phyloP scores from a whole-genome alignment of 345 rosid species.

The Ceriops tagal region DNA sequence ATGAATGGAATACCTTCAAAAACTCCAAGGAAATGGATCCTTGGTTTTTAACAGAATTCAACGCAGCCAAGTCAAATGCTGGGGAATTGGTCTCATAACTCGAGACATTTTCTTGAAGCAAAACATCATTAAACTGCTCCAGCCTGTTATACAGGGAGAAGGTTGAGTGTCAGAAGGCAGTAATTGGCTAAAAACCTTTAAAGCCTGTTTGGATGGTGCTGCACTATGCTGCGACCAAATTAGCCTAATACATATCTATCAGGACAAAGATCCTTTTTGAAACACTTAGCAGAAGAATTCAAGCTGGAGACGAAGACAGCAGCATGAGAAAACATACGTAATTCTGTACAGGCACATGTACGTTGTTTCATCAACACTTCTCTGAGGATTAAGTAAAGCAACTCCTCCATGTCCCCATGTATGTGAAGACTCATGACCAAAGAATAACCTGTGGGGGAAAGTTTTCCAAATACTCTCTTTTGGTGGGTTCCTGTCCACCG shows the following conservation, averaged over 20 bases:
- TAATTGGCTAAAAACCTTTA: neutral
- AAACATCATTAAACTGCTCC: constrained; percentile 90
- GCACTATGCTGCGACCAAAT: neutral
- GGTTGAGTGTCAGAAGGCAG: neutral
- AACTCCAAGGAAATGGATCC: constrained; percentile 49
- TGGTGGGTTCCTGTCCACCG: constrained; percentile 66
- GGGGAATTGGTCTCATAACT: constrained; percentile 38
- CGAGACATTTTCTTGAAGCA: constrained; percentile 60
- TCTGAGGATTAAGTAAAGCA: constrained; percentile 72
- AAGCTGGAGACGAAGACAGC: neutral
- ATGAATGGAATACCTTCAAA: constrained; percentile 40
- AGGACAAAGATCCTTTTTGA: neutral
- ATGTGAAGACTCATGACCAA: constrained; percentile 57
- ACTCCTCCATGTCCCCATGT: constrained; percentile 87
- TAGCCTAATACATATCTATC: neutral
- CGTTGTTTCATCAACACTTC: constrained; percentile 39
- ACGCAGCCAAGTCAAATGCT: constrained; percentile 47
- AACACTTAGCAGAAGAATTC: neutral
- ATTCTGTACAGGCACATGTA: constrained; percentile 68
- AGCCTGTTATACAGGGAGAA: constrained; percentile 44
- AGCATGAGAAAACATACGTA: constrained; percentile 49
- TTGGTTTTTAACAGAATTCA: constrained; percentile 34
- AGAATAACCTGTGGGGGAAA: constrained; percentile 70
- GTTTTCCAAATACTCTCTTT: constrained; percentile 70
- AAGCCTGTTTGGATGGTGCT: neutral